phyloP scores from a whole-genome alignment of 78 protist species.

The Dictyostelium capitatum region DNA sequence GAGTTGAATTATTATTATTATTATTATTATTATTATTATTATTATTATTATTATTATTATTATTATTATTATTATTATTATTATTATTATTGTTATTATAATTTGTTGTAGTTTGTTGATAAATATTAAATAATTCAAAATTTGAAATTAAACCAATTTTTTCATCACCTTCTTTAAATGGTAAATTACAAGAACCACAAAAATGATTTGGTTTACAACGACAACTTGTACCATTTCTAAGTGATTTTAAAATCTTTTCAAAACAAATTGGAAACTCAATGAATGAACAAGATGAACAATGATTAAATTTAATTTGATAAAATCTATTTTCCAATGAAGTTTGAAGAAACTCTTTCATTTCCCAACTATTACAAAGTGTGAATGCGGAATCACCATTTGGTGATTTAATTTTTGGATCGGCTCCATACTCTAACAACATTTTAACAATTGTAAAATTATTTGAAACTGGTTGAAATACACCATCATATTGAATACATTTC shows the following conservation, averaged over 20 bases:
- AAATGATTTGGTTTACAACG: neutral
- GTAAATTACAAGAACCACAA: conserved; percentile 26
- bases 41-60: no score
- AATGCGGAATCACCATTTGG: conserved; percentile 21
- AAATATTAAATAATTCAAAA: conserved; percentile 14
- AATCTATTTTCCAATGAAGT: conserved; percentile 6
- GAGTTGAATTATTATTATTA: no score
- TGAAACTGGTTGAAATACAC: conserved; percentile 61
- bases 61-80: no score
- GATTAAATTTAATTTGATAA: neutral
- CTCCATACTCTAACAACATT: conserved; percentile 48
- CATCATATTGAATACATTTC: conserved; percentile 66
- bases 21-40: no score
- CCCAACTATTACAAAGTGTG: conserved; percentile 34
- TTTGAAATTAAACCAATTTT: neutral
- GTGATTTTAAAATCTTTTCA: neutral
- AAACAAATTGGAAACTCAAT: conserved; percentile 55
- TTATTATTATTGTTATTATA: no score
- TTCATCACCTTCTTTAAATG: conserved; percentile 25
- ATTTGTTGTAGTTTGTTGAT: neutral
- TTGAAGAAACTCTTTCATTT: conserved; percentile 16
- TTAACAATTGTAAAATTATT: neutral
- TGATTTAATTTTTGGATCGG: conserved; percentile 57
- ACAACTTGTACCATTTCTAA: conserved; percentile 13
- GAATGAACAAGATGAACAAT: conserved; percentile 39